phyloP scores from a whole-genome alignment of 2,329 filamentous ascomycete species.

The Huntiella bhutanensis region DNA sequence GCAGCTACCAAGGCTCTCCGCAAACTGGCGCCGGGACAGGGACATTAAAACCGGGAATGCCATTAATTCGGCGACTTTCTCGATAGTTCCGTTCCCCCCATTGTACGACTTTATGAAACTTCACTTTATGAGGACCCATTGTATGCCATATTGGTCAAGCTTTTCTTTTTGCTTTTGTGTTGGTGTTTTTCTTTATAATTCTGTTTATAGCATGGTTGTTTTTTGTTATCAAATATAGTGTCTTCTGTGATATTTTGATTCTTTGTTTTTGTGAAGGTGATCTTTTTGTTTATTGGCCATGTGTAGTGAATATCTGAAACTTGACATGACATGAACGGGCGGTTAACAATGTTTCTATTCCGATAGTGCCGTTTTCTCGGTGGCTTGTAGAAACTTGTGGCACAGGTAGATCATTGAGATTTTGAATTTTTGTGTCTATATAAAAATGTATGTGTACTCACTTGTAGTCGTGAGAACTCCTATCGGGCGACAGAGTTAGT shows the following conservation, averaged over 20 bases:
- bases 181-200: not conserved
- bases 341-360: not conserved
- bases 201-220: not conserved
- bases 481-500: not conserved
- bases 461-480: not conserved
- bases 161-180: not conserved
- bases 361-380: not conserved
- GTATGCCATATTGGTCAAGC: constrained; percentile 1
- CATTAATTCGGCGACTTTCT: not conserved
- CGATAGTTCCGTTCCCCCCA: not conserved
- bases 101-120: not conserved
- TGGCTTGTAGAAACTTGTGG: not conserved
- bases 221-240: no score
- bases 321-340: not conserved
- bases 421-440: not conserved
- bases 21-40: constrained; percentile 2
- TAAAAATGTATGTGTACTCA: not conserved
- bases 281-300: not conserved
- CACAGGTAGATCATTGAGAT: not conserved
- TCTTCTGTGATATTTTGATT: no score
- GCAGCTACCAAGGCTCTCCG: constrained; percentile 9
- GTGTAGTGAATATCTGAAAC: not conserved
- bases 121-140: not conserved
- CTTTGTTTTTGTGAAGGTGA: not conserved
- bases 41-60: not conserved